A percentile compares a stretch with the other conserved stretches of the same genome.
phyloP scores from a whole-genome alignment of 1,284 basidiomycete species.

The Fomitiporia mediterranea region DNA sequence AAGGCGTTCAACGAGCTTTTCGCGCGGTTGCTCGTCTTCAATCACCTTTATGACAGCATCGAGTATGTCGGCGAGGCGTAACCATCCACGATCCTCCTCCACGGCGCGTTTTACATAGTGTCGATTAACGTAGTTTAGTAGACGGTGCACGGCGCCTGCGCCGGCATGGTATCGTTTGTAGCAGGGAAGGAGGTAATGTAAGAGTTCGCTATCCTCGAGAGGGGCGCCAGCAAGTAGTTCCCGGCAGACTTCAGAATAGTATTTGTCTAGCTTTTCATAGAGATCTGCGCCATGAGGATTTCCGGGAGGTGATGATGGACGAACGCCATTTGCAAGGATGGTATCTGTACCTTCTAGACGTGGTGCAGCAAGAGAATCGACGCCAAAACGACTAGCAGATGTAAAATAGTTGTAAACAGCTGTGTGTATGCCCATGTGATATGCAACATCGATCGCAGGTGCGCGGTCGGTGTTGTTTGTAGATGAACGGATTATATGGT shows the following conservation, averaged over 20 bases:
- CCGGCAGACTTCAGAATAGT: slow-evolving; percentile 52
- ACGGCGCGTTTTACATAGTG: slow-evolving; percentile 72
- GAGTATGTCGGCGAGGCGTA: slow-evolving; percentile 59
- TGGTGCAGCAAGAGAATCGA: slow-evolving; percentile 5
- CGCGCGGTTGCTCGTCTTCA: slow-evolving; percentile 43
- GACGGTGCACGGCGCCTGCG: slow-evolving; percentile 58
- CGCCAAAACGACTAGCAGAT: slow-evolving; percentile 27
- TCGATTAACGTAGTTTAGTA: slow-evolving; percentile 73
- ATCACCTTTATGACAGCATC: slow-evolving; percentile 55
- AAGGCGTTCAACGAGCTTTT: slow-evolving; percentile 51
- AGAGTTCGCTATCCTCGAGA: slow-evolving; percentile 53
- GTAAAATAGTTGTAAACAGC: slow-evolving; percentile 79
- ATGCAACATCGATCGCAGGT: slow-evolving; percentile 62
- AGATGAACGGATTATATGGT: slow-evolving; percentile 68
- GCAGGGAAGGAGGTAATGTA: slow-evolving; percentile 64
- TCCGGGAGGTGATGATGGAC: slow-evolving; percentile 25
- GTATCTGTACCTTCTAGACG: not conserved
- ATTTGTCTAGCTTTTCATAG: slow-evolving; percentile 65
- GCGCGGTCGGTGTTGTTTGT: slow-evolving; percentile 53
- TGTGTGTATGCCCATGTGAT: slow-evolving; percentile 72
- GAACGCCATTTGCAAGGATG: not conserved
- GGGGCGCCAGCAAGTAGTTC: slow-evolving; percentile 54
- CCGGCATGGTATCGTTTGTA: slow-evolving; percentile 66
- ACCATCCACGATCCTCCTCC: slow-evolving; percentile 74
- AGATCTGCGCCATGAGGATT: slow-evolving; percentile 54